phyloP scores from a whole-genome alignment of 139 green algal genomes.

The Chlamydomonas sp. region DNA sequence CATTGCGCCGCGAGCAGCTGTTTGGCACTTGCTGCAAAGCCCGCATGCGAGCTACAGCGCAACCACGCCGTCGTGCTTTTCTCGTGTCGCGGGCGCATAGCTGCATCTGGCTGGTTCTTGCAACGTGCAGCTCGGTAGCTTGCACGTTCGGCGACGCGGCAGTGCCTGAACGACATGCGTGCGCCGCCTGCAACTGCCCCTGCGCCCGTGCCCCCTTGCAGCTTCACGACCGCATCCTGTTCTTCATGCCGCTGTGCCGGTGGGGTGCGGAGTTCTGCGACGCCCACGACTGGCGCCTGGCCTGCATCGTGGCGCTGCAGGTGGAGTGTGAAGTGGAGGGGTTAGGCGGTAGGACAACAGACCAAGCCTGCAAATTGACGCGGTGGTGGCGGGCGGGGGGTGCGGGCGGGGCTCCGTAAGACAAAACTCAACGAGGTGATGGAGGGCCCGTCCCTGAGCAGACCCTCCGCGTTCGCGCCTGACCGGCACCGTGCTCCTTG shows the following conservation, averaged over 20 bases:
- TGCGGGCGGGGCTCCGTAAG: not conserved
- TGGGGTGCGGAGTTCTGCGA: conserved; percentile 69
- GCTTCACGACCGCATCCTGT: conserved; percentile 57
- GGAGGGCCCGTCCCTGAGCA: too few species aligned
- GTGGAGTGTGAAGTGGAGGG: conserved; percentile 27
- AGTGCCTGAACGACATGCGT: not conserved
- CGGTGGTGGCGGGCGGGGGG: not conserved
- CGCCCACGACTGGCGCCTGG: conserved; percentile 52
- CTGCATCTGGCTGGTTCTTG: too few species aligned
- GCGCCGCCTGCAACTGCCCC: not conserved
- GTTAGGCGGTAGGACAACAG: not conserved
- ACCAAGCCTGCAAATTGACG: too few species aligned
- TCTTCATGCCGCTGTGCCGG: conserved; percentile 67
- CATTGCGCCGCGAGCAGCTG: too few species aligned
- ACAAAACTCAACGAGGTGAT: not conserved
- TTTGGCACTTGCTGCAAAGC: too few species aligned
- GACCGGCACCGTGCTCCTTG: not conserved
- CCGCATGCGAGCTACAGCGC: too few species aligned
- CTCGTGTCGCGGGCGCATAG: too few species aligned
- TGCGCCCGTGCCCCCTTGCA: not conserved
- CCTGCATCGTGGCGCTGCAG: conserved; percentile 77
- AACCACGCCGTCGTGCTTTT: too few species aligned
- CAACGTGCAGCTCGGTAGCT: too few species aligned
- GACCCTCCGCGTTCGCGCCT: too few species aligned
- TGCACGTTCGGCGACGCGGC: not conserved